Conservation (phyloP, 108 stramenopile species). For the Aurantiochytrium sp. region DNA sequence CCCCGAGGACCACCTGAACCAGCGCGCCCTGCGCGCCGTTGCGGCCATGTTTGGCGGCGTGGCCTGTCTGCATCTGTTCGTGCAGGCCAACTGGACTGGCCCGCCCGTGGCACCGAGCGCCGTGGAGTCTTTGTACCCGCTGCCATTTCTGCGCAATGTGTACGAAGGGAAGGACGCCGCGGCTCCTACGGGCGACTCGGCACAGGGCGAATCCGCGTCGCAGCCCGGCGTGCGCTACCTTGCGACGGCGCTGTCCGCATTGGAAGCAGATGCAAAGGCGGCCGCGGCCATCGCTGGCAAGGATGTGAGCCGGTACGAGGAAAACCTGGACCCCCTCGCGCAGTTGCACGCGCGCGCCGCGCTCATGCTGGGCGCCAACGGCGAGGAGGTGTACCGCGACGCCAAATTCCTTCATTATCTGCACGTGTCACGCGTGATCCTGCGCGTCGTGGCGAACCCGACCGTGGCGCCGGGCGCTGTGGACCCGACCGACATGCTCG, state of each 20-base stretch:
- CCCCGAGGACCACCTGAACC: slow-evolving; percentile 15
- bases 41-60: background rate
- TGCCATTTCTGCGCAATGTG: slow-evolving; percentile 14
- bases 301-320: background rate
- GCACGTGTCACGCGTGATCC: background rate
- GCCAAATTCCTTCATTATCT: background rate
- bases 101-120: background rate
- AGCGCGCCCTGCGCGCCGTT: background rate
- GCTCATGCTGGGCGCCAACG: slow-evolving; percentile 28
- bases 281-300: background rate
- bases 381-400: slow-evolving; percentile 26
- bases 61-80: background rate
- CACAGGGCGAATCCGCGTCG: background rate
- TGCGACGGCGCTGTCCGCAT: slow-evolving; percentile 11
- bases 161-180: background rate
- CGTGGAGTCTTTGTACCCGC: background rate
- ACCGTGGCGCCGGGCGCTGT: background rate
- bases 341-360: background rate
- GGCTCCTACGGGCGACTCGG: background rate
- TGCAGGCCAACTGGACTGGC: slow-evolving; percentile 10
- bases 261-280: background rate
- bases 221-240: background rate
- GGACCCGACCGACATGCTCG: slow-evolving; percentile 17
- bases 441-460: slow-evolving; percentile 17
- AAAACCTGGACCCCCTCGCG: background rate